These are phyloP conservation scores for Umbelopsis sp. DNA, from an alignment of 192 early-diverging fungal genomes.

Conservation along the genomic window DNA sequence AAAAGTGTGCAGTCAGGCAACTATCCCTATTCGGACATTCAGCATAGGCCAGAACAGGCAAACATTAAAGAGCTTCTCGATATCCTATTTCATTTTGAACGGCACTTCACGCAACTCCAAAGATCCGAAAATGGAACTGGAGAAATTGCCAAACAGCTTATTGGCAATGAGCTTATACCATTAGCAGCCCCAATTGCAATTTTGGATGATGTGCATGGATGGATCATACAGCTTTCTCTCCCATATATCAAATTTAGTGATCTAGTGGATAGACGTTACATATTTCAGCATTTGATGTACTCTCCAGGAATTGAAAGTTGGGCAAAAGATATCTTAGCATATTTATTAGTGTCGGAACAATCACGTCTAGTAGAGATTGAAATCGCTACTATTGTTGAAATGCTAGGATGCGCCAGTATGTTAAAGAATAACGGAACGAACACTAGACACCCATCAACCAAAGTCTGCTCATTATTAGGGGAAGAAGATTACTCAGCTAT, in stretches of 20 bases:
- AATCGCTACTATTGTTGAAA: constrained; percentile 14
- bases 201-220: constrained; percentile 8
- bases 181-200: constrained; percentile 14
- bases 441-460: no score
- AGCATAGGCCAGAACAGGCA: not conserved
- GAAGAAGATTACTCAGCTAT: constrained; percentile 48
- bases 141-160: not conserved
- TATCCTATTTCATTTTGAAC: constrained; percentile 19
- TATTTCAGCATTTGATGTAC: constrained; percentile 3
- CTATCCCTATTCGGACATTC: not conserved
- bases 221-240: not conserved
- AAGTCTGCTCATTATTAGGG: not conserved
- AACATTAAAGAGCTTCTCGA: not conserved
- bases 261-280: not conserved
- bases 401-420: not conserved
- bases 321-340: not conserved
- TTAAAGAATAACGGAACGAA: not conserved
- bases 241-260: constrained; percentile 4
- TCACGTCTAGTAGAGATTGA: constrained; percentile 7
- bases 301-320: constrained; percentile 9
- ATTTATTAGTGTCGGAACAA: constrained; percentile 13
- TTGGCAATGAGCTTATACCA: not conserved
- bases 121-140: not conserved
- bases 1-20: not conserved
- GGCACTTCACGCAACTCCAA: constrained; percentile 4